These are phyloP conservation scores for Dichotomopilus funicola DNA, from an alignment of 2,329 filamentous ascomycete genomes.

Conservation along the genomic window DNA sequence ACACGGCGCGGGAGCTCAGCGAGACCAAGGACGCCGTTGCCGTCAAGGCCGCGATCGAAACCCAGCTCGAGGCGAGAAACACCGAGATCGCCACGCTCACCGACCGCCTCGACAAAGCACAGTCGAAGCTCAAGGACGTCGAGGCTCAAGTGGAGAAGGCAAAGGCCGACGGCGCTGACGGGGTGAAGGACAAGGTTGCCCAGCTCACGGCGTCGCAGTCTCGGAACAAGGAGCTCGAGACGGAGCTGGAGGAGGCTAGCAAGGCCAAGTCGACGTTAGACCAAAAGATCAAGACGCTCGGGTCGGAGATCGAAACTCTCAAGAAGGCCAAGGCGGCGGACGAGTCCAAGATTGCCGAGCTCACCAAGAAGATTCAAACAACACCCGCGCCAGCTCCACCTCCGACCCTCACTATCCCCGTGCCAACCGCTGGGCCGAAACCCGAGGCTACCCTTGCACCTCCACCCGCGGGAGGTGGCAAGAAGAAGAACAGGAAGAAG, in stretches of 20 bases:
- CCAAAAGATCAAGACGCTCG: slow-evolving; percentile 40
- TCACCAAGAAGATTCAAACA: slow-evolving; percentile 32
- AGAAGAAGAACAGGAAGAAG: slow-evolving; percentile 84
- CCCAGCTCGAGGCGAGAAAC: slow-evolving; percentile 43
- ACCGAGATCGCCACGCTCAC: slow-evolving; percentile 45
- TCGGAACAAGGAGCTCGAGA: slow-evolving; percentile 34
- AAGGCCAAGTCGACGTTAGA: slow-evolving; percentile 37
- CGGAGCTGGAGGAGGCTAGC: slow-evolving; percentile 31
- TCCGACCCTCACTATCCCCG: background rate
- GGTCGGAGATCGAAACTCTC: slow-evolving; percentile 37
- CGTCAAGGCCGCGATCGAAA: slow-evolving; percentile 41
- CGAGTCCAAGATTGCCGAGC: slow-evolving; percentile 36
- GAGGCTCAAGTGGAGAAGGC: slow-evolving; percentile 32
- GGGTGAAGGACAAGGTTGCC: slow-evolving; percentile 30
- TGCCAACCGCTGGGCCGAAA: slow-evolving; percentile 15
- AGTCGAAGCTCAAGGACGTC: slow-evolving; percentile 40
- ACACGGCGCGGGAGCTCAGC: slow-evolving; percentile 56
- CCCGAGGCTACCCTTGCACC: slow-evolving; percentile 21
- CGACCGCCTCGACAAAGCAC: slow-evolving; percentile 39
- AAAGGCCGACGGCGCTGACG: slow-evolving; percentile 26
- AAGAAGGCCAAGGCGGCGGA: slow-evolving; percentile 34
- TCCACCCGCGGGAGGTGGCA: slow-evolving; percentile 23
- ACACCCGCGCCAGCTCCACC: slow-evolving; percentile 23
- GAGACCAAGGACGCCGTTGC: slow-evolving; percentile 38
- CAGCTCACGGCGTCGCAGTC: slow-evolving; percentile 32